Base-by-base conservation (phyloP, 2,329 filamentous ascomycete species). In the Colletotrichum gloeosporioides region DNA sequence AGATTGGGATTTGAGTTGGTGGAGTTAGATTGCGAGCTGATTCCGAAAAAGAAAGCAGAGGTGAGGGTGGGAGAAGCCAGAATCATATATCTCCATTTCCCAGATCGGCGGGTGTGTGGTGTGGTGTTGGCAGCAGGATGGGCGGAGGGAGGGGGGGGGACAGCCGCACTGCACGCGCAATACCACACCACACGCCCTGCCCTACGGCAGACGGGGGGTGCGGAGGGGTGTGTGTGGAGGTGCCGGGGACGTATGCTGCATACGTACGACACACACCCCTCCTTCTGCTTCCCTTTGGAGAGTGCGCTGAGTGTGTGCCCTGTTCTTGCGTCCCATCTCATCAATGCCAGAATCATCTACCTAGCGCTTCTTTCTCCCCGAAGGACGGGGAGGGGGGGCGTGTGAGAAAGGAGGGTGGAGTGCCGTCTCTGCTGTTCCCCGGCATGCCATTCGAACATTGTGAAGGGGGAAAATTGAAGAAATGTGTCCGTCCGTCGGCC, bases 71-170 rank as follows among this genome's bases (percentile, higher is more conserved):
- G 70, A 68, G 64, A 59, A 57, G 32, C 53, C 69, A 73, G 62
- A 57, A 12, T 66, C 59, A 76, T 76, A 76, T 76, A 76, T 74
- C 63, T 76, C 69, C 64, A 62, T 62, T 64, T 73, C 63, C 69
- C 63, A 64, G 36, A 63, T 73, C 63, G 55, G 55, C 44, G 69
- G 53, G 29, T n/a, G 65, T 27, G 29, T 22, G 29, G 65, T 57
- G 64, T 22, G 64, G 53, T 55, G 64, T 53, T 16, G 25, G 53
- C 44, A 29, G 59, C 32, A 62, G 18, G 59, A n/a, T 34, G 36
- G 36, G 36, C 36, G 36, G 16, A 44, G 44, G 44, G 44, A 10
- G 22, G 13, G 34, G 9, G 10, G 44, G 44, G 44, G 13, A 49
- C 44, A 49, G 44, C 44, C 44, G 44, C 44, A 13, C 44, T 34